A percentile compares a stretch with the other conserved stretches of the same genome.
Conservation (phyloP, 2,329 filamentous ascomycete species). For the Hypoxylon sp. region DNA sequence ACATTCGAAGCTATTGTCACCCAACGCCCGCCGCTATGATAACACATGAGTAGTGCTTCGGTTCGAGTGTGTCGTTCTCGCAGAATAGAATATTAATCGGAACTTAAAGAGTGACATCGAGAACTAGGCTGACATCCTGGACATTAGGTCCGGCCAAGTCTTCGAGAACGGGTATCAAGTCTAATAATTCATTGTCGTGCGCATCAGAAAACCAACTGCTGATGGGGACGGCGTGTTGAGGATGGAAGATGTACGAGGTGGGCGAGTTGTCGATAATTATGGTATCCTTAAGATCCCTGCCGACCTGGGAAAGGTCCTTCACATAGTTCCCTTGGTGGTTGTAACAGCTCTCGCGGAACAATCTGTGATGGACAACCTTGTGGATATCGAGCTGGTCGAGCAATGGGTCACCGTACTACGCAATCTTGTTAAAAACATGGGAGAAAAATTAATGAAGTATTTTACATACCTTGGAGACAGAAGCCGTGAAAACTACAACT, state of each 20-base stretch:
- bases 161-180: slow-evolving; percentile 97
- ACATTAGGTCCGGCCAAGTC: slow-evolving; percentile 91
- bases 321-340: slow-evolving; percentile 99
- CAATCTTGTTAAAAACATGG: slow-evolving; percentile 42
- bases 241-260: slow-evolving; percentile 99
- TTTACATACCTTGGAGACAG: slow-evolving; percentile 87
- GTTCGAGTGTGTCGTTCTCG: slow-evolving; percentile 46
- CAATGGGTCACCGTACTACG: slow-evolving; percentile 92
- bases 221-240: slow-evolving; percentile 97
- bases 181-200: slow-evolving; percentile 97
- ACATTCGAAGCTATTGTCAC: slow-evolving; percentile 62
- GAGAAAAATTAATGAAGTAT: neutral
- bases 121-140: slow-evolving; percentile 94
- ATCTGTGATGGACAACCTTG: slow-evolving; percentile 91
- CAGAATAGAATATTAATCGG: slow-evolving; percentile 52
- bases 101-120: slow-evolving; percentile 84
- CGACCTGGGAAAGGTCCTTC: slow-evolving; percentile 97
- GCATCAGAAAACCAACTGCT: slow-evolving; percentile 99
- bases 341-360: slow-evolving; percentile 98
- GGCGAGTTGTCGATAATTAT: slow-evolving; percentile 99
- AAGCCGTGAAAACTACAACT: slow-evolving; percentile 98
- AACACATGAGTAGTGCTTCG: slow-evolving; percentile 47
- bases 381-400: slow-evolving; percentile 98
- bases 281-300: slow-evolving; percentile 93
- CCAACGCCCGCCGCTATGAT: slow-evolving; percentile 70